These are phyloP conservation scores for Boletus sp. DNA, from an alignment of 1,284 basidiomycete genomes.

Conservation along the genomic window DNA sequence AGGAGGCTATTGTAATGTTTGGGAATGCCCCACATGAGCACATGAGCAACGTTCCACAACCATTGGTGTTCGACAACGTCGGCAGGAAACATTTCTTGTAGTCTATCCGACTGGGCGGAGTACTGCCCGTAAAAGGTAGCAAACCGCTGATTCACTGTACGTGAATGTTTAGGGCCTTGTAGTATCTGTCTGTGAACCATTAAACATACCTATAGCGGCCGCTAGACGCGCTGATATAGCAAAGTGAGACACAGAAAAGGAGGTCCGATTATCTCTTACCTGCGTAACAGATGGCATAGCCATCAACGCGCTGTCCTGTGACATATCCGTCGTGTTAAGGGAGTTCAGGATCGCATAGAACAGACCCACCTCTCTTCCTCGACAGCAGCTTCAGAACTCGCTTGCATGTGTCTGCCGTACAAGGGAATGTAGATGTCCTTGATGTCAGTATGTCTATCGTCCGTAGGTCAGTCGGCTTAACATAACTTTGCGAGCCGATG, in stretches of 20 bases:
- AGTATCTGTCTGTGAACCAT: neutral
- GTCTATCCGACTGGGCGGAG: constrained; percentile 30
- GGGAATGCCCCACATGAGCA: constrained; percentile 33
- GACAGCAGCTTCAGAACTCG: constrained; percentile 28
- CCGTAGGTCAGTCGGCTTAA: neutral
- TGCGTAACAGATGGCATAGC: constrained; percentile 34
- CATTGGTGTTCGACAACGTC: constrained; percentile 23
- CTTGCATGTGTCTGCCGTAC: constrained; percentile 33
- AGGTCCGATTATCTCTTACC: constrained; percentile 21
- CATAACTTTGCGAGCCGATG: neutral
- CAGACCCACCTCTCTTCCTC: constrained; percentile 23
- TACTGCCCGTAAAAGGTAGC: constrained; percentile 27
- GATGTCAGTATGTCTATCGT: constrained; percentile 45
- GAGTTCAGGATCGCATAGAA: neutral
- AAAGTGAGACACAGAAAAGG: constrained; percentile 8
- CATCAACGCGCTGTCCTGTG: constrained; percentile 29
- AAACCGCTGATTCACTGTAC: constrained; percentile 30
- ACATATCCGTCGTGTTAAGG: neutral
- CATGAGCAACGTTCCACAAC: constrained; percentile 16
- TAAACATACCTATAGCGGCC: constrained; percentile 21
- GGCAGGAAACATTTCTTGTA: constrained; percentile 26
- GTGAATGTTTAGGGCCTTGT: neutral
- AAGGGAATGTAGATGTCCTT: constrained; percentile 43
- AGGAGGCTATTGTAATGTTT: constrained; percentile 22
- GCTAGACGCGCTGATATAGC: constrained; percentile 30